These are phyloP conservation scores for Pseudogymnoascus pannorum DNA, from an alignment of 2,329 filamentous ascomycete species.

Conservation along the genomic window DNA sequence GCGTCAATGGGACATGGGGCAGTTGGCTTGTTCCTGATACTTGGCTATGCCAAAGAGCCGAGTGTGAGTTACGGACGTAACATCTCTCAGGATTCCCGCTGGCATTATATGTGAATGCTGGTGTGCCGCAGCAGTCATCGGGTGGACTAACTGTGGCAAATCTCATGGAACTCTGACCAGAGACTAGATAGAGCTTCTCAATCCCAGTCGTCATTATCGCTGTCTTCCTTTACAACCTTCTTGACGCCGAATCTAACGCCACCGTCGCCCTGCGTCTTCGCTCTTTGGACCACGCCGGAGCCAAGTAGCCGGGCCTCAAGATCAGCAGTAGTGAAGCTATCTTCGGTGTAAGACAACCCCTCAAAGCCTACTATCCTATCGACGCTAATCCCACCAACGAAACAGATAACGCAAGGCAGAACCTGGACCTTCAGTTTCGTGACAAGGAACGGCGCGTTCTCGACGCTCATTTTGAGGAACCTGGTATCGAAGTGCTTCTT, in stretches of 20 bases:
- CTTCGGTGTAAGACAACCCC: conserved; percentile 43
- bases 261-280: conserved; percentile 42
- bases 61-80: background rate
- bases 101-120: background rate
- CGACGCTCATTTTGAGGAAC: conserved; percentile 50
- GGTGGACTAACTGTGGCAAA: background rate
- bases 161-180: conserved; percentile 3
- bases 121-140: background rate
- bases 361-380: conserved; percentile 54
- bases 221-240: conserved; percentile 33
- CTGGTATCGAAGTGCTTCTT: conserved; percentile 51
- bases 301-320: conserved; percentile 44
- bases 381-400: conserved; percentile 46
- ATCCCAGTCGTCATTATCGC: conserved; percentile 44
- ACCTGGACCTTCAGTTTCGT: conserved; percentile 50
- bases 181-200: conserved; percentile 16
- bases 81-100: background rate
- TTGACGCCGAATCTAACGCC: conserved; percentile 28
- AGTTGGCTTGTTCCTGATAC: background rate
- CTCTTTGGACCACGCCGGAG: conserved; percentile 43
- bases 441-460: conserved; percentile 52
- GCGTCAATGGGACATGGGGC: background rate
- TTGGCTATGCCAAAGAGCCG: background rate
- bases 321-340: conserved; percentile 47
- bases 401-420: conserved; percentile 50